Evolutionary conservation across 2,329 filamentous ascomycete genomes (phyloP), one percentile per base, ranked within the genome.

Genomic region (Colletotrichum camelliae): DNA sequence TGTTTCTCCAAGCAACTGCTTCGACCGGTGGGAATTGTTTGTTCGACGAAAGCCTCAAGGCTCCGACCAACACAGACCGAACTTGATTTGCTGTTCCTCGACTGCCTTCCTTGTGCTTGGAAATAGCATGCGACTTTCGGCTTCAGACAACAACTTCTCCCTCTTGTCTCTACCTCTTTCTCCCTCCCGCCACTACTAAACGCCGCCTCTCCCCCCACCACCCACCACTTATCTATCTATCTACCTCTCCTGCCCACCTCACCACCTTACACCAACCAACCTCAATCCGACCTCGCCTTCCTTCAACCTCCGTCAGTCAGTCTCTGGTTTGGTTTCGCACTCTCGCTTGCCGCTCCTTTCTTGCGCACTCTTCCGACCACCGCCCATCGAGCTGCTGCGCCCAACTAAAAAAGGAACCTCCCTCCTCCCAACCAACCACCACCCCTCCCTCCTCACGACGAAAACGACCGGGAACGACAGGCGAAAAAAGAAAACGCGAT

Each of bases 401-500:
- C 55, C 21, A 58, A 6, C 55, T 13, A 74, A 79, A 79, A 77
- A 21, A 27, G 27, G 80, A 81, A 77, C 79, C 77, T 80, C 77
- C 76, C 61, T 37, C 76, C 39, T 74, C 70, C 76, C 58, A 31
- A 74, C 48, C 80, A 80, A 77, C 78, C 76, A 79, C 76, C 77
- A 72, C 74, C 67, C 73, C 77, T 75, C 66, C 76, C 77, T 70
- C 72, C 79, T 75, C 77, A 72, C 29, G 29, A 55, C 43, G 43
- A 52, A 52, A 52, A 52, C 62, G 55, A 70, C 58, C 71, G 67
- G 67, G 43, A 79, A 80, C 81, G 80, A 82, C 71, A 62, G 70
- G 85, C 80, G 48, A 65, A 77, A 79, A 77, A 70, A 77, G 77
- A 78, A 79, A 79, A 80, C 77, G 81, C 75, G 39, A 79, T 86